Conservation (phyloP, 2,329 filamentous ascomycete species). For the Aspergillus pseudonomiae region DNA sequence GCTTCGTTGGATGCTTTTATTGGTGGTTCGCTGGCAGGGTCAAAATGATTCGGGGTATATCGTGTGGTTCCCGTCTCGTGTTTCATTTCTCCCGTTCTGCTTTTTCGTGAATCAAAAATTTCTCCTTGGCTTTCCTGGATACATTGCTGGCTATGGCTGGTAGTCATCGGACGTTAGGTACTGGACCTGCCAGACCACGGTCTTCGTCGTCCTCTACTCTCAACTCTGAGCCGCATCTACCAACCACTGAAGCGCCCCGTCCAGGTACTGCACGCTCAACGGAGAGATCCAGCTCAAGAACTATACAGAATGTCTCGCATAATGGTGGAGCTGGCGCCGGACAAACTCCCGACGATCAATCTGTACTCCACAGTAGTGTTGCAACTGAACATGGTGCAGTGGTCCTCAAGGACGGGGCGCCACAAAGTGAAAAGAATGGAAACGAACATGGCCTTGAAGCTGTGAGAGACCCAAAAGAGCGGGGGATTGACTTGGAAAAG, state of each 20-base stretch:
- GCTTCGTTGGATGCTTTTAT: neutral
- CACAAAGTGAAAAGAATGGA: slow-evolving; percentile 19
- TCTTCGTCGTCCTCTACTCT: slow-evolving; percentile 23
- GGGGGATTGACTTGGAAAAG: slow-evolving; percentile 31
- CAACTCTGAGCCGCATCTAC: slow-evolving; percentile 13
- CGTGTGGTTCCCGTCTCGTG: no score
- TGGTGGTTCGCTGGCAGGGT: neutral
- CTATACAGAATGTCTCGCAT: slow-evolving; percentile 15
- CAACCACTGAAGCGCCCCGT: slow-evolving; percentile 8
- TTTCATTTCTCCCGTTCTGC: neutral
- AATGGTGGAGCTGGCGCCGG: slow-evolving; percentile 34
- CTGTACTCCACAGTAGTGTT: slow-evolving; percentile 33
- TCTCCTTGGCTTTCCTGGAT: neutral
- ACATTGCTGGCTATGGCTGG: slow-evolving; percentile 14
- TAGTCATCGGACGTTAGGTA: slow-evolving; percentile 1
- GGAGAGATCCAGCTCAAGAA: slow-evolving; percentile 21
- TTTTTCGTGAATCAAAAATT: neutral
- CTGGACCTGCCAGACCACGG: slow-evolving; percentile 14
- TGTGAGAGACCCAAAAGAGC: slow-evolving; percentile 29
- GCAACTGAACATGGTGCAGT: slow-evolving; percentile 9
- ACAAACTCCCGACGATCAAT: slow-evolving; percentile 38
- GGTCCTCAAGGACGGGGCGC: slow-evolving; percentile 11
- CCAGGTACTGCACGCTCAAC: slow-evolving; percentile 7
- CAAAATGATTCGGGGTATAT: neutral
- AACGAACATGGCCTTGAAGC: slow-evolving; percentile 24